These are phyloP conservation scores for Fusarium anguioides DNA, from an alignment of 2,329 filamentous ascomycete genomes.

Conservation along the genomic window DNA sequence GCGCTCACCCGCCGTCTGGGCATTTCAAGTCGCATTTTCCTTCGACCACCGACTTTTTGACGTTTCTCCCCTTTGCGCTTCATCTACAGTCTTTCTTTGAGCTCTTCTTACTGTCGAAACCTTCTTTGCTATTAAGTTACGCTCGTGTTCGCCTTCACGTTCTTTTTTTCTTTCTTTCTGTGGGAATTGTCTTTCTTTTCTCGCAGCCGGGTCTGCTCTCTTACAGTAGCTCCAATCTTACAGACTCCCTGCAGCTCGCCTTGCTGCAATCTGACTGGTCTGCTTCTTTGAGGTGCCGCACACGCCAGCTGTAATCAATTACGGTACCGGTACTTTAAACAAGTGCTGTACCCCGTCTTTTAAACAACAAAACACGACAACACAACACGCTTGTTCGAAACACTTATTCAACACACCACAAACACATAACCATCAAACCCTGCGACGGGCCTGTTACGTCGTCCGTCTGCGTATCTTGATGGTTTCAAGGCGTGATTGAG, in stretches of 20 bases:
- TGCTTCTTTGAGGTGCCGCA: conserved; percentile 16
- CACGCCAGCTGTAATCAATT: conserved; percentile 42
- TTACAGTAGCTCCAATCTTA: conserved; percentile 40
- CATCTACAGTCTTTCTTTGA: conserved; percentile 24
- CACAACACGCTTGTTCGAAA: conserved; percentile 33
- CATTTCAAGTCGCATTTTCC: conserved; percentile 29
- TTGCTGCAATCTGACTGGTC: conserved; percentile 40
- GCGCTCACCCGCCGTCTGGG: too few species aligned
- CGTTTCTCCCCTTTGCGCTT: conserved; percentile 9
- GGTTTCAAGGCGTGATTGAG: conserved; percentile 44
- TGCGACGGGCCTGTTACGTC: conserved; percentile 45
- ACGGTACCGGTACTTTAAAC: conserved; percentile 33
- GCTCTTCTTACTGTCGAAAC: background rate
- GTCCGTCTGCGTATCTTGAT: conserved; percentile 44
- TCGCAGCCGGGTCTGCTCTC: conserved; percentile 44
- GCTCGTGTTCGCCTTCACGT: background rate
- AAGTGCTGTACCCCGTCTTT: conserved; percentile 27
- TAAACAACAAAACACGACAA: conserved; percentile 37
- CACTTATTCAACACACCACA: conserved; percentile 19
- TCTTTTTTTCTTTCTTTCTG: conserved; percentile 22
- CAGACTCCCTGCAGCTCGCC: conserved; percentile 36
- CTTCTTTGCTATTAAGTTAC: background rate
- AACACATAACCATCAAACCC: conserved; percentile 27
- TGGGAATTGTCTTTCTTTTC: conserved; percentile 29
- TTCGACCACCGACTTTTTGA: conserved; percentile 20